A percentile compares a stretch with the other conserved stretches of the same genome.
These are phyloP conservation scores for Babesia caballi DNA, from an alignment of 169 alveolate genomes.

Conservation along the genomic window DNA sequence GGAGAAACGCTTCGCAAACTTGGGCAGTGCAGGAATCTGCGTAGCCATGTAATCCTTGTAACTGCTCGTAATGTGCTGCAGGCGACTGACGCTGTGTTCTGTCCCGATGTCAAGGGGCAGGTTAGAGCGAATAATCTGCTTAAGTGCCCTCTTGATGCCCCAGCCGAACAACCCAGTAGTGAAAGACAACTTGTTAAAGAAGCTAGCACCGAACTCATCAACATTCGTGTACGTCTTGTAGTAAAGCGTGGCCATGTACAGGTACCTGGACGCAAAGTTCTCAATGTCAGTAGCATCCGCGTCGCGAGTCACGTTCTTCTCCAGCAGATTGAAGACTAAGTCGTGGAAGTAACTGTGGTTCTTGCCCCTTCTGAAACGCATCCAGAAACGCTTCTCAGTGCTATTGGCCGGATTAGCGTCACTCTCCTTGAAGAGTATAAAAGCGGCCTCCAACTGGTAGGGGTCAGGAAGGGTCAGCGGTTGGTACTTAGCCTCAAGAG, in stretches of 20 bases:
- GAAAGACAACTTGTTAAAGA: not conserved
- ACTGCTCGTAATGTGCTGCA: not conserved
- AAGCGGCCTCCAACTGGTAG: conserved; percentile 48
- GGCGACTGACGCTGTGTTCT: too few relatives aligned
- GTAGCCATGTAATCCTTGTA: conserved; percentile 23
- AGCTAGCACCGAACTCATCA: not conserved
- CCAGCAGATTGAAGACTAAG: conserved; percentile 4
- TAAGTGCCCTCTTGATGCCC: not conserved
- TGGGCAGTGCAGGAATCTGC: not conserved
- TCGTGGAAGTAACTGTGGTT: conserved; percentile 7
- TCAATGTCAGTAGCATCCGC: conserved; percentile 10
- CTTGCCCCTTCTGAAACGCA: not conserved
- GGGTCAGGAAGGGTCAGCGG: conserved; percentile 40
- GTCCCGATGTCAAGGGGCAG: too few relatives aligned
- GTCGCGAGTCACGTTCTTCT: not conserved
- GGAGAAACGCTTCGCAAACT: conserved; percentile 3
- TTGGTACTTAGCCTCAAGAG: not conserved
- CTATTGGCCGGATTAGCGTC: conserved; percentile 16
- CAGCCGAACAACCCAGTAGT: not conserved
- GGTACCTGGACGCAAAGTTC: conserved; percentile 16
- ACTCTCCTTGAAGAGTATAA: conserved; percentile 26
- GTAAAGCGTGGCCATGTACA: conserved; percentile 45
- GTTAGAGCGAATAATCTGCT: not conserved
- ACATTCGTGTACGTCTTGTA: conserved; percentile 9
- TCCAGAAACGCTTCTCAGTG: not conserved